A percentile compares a stretch with the other conserved stretches of the same genome.
Evolutionary conservation across 805 yeast species (phyloP).

Genomic region (Lachancea nothofagi): DNA sequence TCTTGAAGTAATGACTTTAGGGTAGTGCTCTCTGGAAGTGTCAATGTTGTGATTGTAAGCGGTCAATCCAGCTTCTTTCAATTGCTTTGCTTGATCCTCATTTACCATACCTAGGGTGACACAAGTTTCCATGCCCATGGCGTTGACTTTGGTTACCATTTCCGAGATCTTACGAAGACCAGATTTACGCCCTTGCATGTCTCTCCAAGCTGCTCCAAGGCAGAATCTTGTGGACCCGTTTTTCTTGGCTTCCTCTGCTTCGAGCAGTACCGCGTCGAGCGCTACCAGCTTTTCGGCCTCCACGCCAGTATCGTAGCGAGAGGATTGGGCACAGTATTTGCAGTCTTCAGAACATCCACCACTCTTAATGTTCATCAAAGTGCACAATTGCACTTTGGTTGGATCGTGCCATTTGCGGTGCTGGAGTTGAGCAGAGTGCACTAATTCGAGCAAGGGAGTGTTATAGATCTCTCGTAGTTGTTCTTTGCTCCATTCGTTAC

Average conservation of each 20-base stretch:
- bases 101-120: conserved; percentile 77
- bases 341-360: conserved; percentile 85
- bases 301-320: conserved; percentile 63
- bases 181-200: conserved; percentile 70
- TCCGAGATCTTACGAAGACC: conserved; percentile 56
- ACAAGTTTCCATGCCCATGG: conserved; percentile 68
- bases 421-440: conserved; percentile 54
- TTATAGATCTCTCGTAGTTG: conserved; percentile 57
- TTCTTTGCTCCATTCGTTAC: conserved; percentile 50
- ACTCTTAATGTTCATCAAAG: conserved; percentile 65
- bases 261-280: conserved; percentile 56
- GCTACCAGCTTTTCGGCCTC: conserved; percentile 59
- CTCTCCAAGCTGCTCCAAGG: conserved; percentile 88
- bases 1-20: conserved; percentile 66
- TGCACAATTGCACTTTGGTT: conserved; percentile 65
- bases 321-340: conserved; percentile 73
- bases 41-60: conserved; percentile 81
- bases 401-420: conserved; percentile 68
- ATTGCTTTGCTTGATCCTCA: conserved; percentile 51
- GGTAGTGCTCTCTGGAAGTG: conserved; percentile 72
- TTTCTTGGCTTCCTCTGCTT: conserved; percentile 57
- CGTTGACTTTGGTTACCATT: conserved; percentile 61
- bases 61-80: conserved; percentile 67
- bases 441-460: conserved; percentile 60
- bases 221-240: conserved; percentile 77